Conservation (phyloP, 1,139 yeast species). For the Hyphopichia buzzinii region DNA sequence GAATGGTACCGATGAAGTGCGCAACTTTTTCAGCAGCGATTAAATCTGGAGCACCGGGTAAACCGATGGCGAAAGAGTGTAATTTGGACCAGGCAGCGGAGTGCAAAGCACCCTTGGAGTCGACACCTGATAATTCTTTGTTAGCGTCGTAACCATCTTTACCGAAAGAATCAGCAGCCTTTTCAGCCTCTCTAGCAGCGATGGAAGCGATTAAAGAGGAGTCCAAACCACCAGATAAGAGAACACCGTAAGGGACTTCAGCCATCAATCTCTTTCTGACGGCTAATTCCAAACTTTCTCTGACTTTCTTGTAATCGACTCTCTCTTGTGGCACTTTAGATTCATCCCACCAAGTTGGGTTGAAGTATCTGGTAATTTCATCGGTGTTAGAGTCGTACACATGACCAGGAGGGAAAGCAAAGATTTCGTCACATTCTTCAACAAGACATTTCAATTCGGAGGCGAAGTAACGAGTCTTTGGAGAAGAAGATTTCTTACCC, state of each 20-base stretch:
- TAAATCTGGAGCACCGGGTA: conserved; percentile 97
- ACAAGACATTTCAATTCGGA: conserved; percentile 91
- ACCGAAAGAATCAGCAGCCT: conserved; percentile 59
- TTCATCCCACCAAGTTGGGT: conserved; percentile 94
- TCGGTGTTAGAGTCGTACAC: conserved; percentile 91
- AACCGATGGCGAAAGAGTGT: conserved; percentile 96
- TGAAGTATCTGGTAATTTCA: conserved; percentile 79
- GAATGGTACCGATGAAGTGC: conserved; percentile 89
- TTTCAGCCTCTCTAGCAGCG: conserved; percentile 92
- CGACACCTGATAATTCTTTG: conserved; percentile 85
- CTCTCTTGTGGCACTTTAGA: conserved; percentile 67
- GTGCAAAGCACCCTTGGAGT: conserved; percentile 78
- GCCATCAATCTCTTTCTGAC: conserved; percentile 99
- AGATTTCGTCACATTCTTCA: conserved; percentile 90
- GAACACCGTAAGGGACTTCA: conserved; percentile 97
- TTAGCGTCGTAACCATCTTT: conserved; percentile 48
- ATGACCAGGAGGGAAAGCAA: conserved; percentile 98
- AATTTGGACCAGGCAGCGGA: conserved; percentile 78
- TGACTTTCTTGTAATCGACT: conserved; percentile 67
- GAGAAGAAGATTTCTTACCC: conserved; percentile 75
- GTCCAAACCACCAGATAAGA: conserved; percentile 94
- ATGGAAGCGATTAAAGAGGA: conserved; percentile 94
- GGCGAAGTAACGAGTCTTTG: conserved; percentile 83
- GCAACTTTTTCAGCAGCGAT: conserved; percentile 97
- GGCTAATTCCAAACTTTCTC: conserved; percentile 85